These are phyloP conservation scores for Leishmania amazonensis DNA, from an alignment of 208 protist genomes.

Conservation along the genomic window DNA sequence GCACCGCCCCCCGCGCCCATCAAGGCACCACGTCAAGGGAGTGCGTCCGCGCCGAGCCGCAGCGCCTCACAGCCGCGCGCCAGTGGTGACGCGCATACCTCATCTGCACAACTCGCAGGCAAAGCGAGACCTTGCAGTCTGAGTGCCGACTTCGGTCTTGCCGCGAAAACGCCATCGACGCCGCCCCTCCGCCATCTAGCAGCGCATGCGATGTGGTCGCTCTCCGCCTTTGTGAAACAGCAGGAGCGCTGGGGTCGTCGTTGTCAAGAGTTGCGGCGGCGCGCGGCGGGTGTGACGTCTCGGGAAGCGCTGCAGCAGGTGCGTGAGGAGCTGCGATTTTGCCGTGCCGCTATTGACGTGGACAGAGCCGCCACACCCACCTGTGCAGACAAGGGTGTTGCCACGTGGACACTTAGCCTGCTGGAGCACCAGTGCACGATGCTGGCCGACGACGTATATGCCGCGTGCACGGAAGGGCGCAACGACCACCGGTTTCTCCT, in stretches of 20 bases:
- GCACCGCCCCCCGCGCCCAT: slow-evolving; percentile 15
- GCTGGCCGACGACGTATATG: slow-evolving; percentile 14
- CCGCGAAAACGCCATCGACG: slow-evolving; percentile 1
- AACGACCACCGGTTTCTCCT: not conserved
- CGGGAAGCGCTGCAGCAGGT: slow-evolving; percentile 17
- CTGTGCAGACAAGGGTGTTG: slow-evolving; percentile 1
- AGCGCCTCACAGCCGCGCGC: not conserved
- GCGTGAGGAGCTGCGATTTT: slow-evolving; percentile 9
- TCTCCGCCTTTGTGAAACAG: slow-evolving; percentile 14
- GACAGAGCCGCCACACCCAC: not conserved
- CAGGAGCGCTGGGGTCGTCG: slow-evolving; percentile 20
- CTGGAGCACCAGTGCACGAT: slow-evolving; percentile 33
- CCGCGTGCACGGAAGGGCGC: not conserved
- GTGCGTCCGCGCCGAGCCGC: not conserved
- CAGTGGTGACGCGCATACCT: not conserved
- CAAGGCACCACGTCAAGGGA: slow-evolving; percentile 15
- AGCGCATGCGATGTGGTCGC: slow-evolving; percentile 15
- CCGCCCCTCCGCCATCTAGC: not conserved
- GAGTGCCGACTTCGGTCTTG: slow-evolving; percentile 10
- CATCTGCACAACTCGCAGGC: not conserved
- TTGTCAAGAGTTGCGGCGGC: slow-evolving; percentile 11
- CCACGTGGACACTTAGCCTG: slow-evolving; percentile 43
- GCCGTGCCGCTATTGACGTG: not conserved
- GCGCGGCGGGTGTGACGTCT: not conserved
- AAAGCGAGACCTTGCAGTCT: slow-evolving; percentile 15